phyloP scores from a whole-genome alignment of 2,329 filamentous ascomycete species.

The Chaetomiaceae sp. region DNA sequence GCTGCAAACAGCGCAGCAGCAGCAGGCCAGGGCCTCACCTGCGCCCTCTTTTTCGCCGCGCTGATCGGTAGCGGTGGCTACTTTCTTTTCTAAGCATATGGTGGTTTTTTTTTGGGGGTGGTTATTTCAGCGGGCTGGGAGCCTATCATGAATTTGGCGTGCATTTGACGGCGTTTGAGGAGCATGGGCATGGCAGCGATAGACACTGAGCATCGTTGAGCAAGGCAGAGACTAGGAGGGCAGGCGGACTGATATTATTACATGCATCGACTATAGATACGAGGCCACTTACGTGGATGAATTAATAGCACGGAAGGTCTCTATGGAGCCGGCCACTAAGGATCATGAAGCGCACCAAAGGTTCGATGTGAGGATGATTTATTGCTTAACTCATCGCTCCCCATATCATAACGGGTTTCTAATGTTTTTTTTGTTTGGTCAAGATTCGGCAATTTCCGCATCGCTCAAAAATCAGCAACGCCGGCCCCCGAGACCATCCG shows the following conservation, averaged over 20 bases:
- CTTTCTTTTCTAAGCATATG: background rate
- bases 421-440: constrained; percentile 3
- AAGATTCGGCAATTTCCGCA: background rate
- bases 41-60: background rate
- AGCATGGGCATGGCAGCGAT: constrained; percentile 1
- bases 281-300: background rate
- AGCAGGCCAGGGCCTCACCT: background rate
- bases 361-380: constrained; percentile 2
- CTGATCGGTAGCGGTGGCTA: background rate
- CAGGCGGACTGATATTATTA: background rate
- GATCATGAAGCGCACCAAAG: background rate
- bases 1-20: background rate
- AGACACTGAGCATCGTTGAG: background rate
- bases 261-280: too few relatives aligned
- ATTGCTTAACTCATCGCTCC: constrained; percentile 15
- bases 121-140: too few relatives aligned
- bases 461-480: background rate
- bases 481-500: background rate
- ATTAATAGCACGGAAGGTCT: background rate
- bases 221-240: background rate
- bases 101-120: background rate
- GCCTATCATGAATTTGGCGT: too few relatives aligned
- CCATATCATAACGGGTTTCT: constrained; percentile 3
- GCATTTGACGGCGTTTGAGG: constrained; percentile 6
- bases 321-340: too few relatives aligned